These are phyloP conservation scores for Lolium perenne DNA, from an alignment of 176 grass and related monocot genomes.

Conservation along the genomic window DNA sequence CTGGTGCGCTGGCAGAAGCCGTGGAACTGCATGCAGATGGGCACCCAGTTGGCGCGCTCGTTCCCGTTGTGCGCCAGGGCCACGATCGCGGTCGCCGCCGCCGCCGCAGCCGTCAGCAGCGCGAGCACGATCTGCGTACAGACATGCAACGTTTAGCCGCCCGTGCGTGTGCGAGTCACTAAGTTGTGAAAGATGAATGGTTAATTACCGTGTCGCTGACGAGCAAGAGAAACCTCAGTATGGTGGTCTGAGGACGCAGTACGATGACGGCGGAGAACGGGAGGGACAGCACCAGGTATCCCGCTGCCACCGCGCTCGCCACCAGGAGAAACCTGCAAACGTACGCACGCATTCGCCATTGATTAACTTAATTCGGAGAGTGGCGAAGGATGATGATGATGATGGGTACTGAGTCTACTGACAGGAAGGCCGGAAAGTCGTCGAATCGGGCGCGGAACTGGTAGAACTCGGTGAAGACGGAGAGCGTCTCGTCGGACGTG, in stretches of 20 bases:
- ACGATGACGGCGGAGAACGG: slow-evolving; percentile 74
- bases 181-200: neutral
- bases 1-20: slow-evolving; percentile 88
- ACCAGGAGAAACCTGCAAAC: slow-evolving; percentile 80
- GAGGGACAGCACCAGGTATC: slow-evolving; percentile 85
- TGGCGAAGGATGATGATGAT: neutral
- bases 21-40: slow-evolving; percentile 93
- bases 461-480: slow-evolving; percentile 85
- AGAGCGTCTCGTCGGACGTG: slow-evolving; percentile 54
- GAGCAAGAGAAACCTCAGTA: slow-evolving; percentile 77
- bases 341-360: neutral
- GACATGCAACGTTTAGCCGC: neutral
- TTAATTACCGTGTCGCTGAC: slow-evolving; percentile 63
- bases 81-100: slow-evolving; percentile 74
- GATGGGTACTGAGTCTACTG: neutral
- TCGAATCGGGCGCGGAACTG: slow-evolving; percentile 87
- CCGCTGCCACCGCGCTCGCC: slow-evolving; percentile 68
- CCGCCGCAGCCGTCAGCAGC: slow-evolving; percentile 58
- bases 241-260: slow-evolving; percentile 58
- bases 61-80: slow-evolving; percentile 85
- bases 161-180: neutral
- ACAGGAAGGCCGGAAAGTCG: slow-evolving; percentile 88
- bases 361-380: neutral
- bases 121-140: slow-evolving; percentile 59
- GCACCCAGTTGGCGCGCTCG: slow-evolving; percentile 83